These are phyloP conservation scores for Metrosideros polymorpha DNA, from an alignment of 441 rosid genomes.

Conservation along the genomic window DNA sequence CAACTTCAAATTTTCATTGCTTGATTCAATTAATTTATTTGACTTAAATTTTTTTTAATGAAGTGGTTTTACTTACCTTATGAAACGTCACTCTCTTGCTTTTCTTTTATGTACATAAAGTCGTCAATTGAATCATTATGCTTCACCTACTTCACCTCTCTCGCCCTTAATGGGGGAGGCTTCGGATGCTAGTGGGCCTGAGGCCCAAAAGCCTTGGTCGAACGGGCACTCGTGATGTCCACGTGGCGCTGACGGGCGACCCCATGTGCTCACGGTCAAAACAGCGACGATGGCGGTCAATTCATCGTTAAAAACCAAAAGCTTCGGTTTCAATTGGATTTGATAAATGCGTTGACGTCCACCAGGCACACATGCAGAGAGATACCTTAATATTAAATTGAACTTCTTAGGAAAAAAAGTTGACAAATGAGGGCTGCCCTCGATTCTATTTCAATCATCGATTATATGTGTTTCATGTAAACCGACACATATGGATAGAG, in stretches of 20 bases:
- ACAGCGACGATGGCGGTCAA: background rate
- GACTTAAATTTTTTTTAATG: background rate
- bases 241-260: background rate
- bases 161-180: background rate
- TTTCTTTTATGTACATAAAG: background rate
- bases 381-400: background rate
- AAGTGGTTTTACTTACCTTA: background rate
- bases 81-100: background rate
- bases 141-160: background rate
- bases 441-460: background rate
- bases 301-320: background rate
- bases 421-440: background rate
- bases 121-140: background rate
- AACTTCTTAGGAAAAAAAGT: rapidly evolving
- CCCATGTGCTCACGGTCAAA: background rate
- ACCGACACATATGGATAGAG: too few species aligned
- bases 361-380: conserved; percentile 8
- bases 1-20: background rate
- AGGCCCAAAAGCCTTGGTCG: background rate
- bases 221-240: background rate
- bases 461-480: too few species aligned
- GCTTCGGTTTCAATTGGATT: conserved; percentile 24
- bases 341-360: conserved; percentile 54
- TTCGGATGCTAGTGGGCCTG: background rate
- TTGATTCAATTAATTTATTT: background rate